Conservation (phyloP, 441 rosid species). For the Gossypium gossypioides region DNA sequence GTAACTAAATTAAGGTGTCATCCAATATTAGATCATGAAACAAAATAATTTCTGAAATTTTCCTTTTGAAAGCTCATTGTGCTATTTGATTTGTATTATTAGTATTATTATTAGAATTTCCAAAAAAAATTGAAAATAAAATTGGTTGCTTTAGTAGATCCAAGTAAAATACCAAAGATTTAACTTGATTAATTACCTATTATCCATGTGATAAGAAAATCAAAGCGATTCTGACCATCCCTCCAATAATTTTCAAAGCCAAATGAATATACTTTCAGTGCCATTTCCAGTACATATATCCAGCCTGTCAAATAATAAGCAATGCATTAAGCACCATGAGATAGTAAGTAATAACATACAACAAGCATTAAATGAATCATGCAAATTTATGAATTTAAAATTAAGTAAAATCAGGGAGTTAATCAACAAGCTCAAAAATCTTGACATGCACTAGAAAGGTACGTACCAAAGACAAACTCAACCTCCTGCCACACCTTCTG, state of each 20-base stretch:
- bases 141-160: background rate
- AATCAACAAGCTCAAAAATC: background rate
- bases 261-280: slow-evolving; percentile 68
- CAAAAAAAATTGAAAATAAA: background rate
- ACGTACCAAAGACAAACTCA: slow-evolving; percentile 87
- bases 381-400: background rate
- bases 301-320: slow-evolving; percentile 52
- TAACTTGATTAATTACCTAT: slow-evolving; percentile 46
- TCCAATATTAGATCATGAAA: background rate
- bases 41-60: background rate
- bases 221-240: slow-evolving; percentile 92
- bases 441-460: slow-evolving; percentile 13
- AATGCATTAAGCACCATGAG: slow-evolving; percentile 13
- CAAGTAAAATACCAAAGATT: background rate
- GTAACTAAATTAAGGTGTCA: background rate
- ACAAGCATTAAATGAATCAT: background rate
- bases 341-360: background rate
- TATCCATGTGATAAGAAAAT: slow-evolving; percentile 79
- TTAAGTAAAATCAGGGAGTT: slow-evolving; percentile 6
- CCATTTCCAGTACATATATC: slow-evolving; percentile 96
- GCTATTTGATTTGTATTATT: background rate
- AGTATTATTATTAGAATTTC: background rate
- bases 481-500: slow-evolving; percentile 82
- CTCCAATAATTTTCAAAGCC: slow-evolving; percentile 94
- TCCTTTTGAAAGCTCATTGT: background rate